Base-by-base conservation (phyloP, 805 yeast genomes). In the Tetrapisispora arboricola region DNA sequence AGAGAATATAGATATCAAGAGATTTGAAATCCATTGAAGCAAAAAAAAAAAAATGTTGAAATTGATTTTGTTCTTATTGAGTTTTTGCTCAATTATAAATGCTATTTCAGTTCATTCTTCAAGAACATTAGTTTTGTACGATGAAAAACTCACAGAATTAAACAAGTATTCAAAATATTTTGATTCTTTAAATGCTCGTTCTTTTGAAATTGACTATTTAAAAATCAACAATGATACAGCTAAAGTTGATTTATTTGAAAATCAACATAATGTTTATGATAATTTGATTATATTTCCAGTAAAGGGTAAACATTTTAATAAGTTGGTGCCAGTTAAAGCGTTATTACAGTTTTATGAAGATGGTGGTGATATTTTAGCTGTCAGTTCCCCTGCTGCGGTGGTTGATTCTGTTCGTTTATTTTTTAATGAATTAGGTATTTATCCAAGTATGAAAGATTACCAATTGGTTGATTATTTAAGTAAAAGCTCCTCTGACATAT, bases 401-500 rank as follows among this genome's bases (percentile, higher is more conserved):
- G 75, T 80, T 30, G 84, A 82, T 20, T 73, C 80, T 16, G 63
- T 82, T 26, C 75, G 85, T 45, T 65, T 72, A 3, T 80, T 82
- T 52, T 71, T 85, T 48, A 75, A 78, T 53, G 86, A 88, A 57
- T 63, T 88, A 48, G 98, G 96, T 25, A 78, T 92, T 39, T 75
- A 69, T 53, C 84, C 96, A 43, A 73, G 92, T 37, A 94, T 95
- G 44, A 82, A 76, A 55, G 80, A 76, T 38, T 78, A 75, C 58
- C 60, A 66, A 40, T 64, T 81, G 33, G 59, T 70, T 7, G 95
- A 87, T 60, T 80, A 82, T 59, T 85, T 85, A 64, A 56, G 60
- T 43, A 50, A 53, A 21, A 24, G 37, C 25, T 36, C 41, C 13
- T 32, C 45, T 35, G 29, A 25, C 7, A 12, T 36, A 33, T 37